A percentile compares a stretch with the other conserved stretches of the same genome.
phyloP scores from a whole-genome alignment of 2,329 filamentous ascomycete species.

The Thermoascus crustaceus region DNA sequence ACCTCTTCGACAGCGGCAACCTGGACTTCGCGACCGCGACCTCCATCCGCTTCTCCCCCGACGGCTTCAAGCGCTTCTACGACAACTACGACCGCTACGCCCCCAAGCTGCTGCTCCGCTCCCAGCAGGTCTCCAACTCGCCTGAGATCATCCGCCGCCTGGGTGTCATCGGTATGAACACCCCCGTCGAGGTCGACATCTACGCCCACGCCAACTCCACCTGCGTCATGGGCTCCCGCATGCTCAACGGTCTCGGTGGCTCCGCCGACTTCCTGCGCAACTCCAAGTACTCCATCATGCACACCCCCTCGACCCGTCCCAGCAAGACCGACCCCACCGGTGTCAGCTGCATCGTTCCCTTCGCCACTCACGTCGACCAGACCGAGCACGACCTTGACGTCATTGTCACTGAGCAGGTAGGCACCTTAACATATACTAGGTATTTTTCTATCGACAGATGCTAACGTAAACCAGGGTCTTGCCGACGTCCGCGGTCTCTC shows the following conservation, averaged over 20 bases:
- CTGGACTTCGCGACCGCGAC: slow-evolving; percentile 86
- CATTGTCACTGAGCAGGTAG: slow-evolving; percentile 60
- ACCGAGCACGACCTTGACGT: slow-evolving; percentile 89
- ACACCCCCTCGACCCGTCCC: slow-evolving; percentile 74
- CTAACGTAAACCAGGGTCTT: slow-evolving; percentile 55
- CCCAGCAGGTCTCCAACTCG: slow-evolving; percentile 81
- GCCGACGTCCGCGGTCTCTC: slow-evolving; percentile 77
- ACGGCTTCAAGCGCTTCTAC: slow-evolving; percentile 88
- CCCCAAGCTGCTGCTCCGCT: slow-evolving; percentile 73
- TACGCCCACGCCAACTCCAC: slow-evolving; percentile 90
- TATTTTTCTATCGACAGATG: background rate
- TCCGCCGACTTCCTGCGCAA: slow-evolving; percentile 73
- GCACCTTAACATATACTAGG: background rate
- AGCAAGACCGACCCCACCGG: slow-evolving; percentile 75
- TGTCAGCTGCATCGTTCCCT: slow-evolving; percentile 81
- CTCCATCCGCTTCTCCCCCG: slow-evolving; percentile 81
- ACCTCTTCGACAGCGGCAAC: slow-evolving; percentile 81
- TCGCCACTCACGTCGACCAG: slow-evolving; percentile 88
- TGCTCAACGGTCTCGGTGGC: slow-evolving; percentile 78
- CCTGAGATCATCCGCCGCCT: slow-evolving; percentile 84
- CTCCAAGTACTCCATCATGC: slow-evolving; percentile 85
- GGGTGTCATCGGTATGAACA: slow-evolving; percentile 91
- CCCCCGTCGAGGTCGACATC: slow-evolving; percentile 86
- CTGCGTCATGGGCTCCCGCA: slow-evolving; percentile 78
- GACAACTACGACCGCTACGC: slow-evolving; percentile 73